Base-by-base conservation (phyloP, 1,284 basidiomycete genomes). In the Apiotrichum brassicae region DNA sequence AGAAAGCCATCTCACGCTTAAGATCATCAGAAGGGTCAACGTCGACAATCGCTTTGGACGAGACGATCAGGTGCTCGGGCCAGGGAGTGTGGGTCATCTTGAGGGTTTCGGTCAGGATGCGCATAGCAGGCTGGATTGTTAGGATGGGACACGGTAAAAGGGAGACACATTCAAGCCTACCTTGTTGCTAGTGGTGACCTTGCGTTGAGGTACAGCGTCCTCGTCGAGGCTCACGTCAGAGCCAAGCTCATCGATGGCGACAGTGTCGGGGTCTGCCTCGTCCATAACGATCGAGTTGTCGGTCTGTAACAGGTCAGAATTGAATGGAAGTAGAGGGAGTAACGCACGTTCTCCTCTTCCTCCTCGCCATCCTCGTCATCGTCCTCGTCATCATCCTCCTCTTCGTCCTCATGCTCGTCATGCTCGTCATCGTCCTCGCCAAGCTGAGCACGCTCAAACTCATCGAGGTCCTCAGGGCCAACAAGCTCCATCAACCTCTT, bases 1-100 rank as follows among this genome's bases (percentile, higher is more conserved):
- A 97, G 76, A 97, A 97, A 9, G 89, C 86, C 39, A 95, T 81
- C 75, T 97, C 94, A 52, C 94, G 85, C 62, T 89, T 86, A 26
- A 98, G 77, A 72, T 97, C 93, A 24, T 79, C 77, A 13, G 68
- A 62, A 18, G 90, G 83, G 62, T 89, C 86, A 9, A 87, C 85
- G 2, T 86, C 80, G 47, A 89, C 82, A 18, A 78, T 78, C 50
- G 85, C 77, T 14, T 86, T 84, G 66, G 85, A 90, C 39, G 83
- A 78, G 5, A 93, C 66, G 2, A 81, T 78, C 12, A 95, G 77
- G 0, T 86, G 90, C 68, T 94, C 90, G 50, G 87, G 86, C 86
- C 88, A 95, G 13, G 86, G 79, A 54, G 81, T 81, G 39, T 83
- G 76, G 56, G 87, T 83, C 23, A 93, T 79, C 61, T 84, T 80